These are phyloP conservation scores for Ophiosphaerella herpotricha DNA, from an alignment of 2,329 filamentous ascomycete genomes.

Conservation along the genomic window DNA sequence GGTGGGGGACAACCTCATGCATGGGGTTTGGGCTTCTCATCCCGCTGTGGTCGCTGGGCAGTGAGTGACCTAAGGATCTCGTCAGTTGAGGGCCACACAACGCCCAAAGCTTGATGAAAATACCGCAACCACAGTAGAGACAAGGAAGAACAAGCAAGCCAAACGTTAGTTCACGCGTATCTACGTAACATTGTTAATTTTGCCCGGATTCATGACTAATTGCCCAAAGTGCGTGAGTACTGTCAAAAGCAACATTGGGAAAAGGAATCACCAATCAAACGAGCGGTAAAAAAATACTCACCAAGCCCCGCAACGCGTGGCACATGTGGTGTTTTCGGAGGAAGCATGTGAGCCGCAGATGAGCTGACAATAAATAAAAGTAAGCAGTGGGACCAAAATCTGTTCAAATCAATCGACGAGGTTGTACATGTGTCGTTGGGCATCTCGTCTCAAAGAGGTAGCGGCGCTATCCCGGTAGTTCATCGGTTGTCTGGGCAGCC, in stretches of 20 bases:
- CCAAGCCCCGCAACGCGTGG: too few relatives aligned
- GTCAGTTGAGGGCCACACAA: conserved; percentile 8
- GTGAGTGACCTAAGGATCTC: conserved; percentile 7
- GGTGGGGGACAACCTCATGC: conserved; percentile 24
- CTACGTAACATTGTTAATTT: background rate
- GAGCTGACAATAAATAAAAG: too few relatives aligned
- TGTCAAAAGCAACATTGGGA: conserved; percentile 20
- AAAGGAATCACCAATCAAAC: conserved; percentile 7
- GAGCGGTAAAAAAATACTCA: conserved; percentile 1
- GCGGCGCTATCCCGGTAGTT: conserved; percentile 7
- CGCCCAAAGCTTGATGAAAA: conserved; percentile 12
- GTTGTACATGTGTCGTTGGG: background rate
- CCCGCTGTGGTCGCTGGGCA: conserved; percentile 16
- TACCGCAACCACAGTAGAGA: conserved; percentile 15
- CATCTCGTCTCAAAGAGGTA: conserved; percentile 14
- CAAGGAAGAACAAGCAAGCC: too few relatives aligned
- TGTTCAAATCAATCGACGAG: too few relatives aligned
- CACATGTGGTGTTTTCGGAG: background rate
- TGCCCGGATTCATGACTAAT: background rate
- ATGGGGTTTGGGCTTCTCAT: conserved; percentile 15
- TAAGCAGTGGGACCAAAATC: too few relatives aligned
- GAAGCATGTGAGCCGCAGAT: background rate
- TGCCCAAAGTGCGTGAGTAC: conserved; percentile 3
- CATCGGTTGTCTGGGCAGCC: conserved; percentile 24
- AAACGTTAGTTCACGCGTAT: too few relatives aligned